Conservation (phyloP, 345 rosid genomes). For the Populus simonii region DNA sequence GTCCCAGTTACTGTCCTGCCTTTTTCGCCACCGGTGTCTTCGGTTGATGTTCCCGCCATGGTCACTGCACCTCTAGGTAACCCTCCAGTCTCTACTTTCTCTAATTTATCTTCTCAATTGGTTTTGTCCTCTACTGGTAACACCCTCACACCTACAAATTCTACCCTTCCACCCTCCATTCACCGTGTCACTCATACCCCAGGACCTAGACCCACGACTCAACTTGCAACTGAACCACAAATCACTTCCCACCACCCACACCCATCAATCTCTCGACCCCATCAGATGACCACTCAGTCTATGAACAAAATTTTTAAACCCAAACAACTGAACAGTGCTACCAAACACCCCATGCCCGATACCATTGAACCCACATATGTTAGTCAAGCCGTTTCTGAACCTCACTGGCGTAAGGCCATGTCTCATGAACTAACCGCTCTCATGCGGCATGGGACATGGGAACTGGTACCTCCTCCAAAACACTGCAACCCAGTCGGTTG, state of each 20-base stretch:
- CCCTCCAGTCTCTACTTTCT: neutral
- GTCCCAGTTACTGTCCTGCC: accelerated
- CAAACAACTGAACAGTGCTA: too few species aligned
- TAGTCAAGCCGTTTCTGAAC: too few species aligned
- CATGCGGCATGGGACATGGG: neutral
- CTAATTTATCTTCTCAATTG: too few species aligned
- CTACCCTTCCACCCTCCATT: neutral
- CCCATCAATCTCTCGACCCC: neutral
- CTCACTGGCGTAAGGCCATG: neutral
- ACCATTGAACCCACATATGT: neutral
- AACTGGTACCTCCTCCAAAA: neutral
- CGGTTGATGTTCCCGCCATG: neutral
- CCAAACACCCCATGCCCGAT: neutral
- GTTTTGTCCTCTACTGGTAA: too few species aligned
- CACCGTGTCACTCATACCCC: accelerated
- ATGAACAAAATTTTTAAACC: neutral
- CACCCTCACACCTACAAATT: neutral
- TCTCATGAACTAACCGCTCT: neutral
- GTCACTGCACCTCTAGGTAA: neutral
- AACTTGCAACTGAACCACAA: neutral
- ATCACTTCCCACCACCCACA: neutral
- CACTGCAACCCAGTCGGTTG: neutral
- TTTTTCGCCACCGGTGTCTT: neutral
- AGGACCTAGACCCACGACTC: accelerated
- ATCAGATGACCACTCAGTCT: neutral